These are phyloP conservation scores for Aspergillus udagawae DNA, from an alignment of 2,329 filamentous ascomycete genomes.

Conservation along the genomic window DNA sequence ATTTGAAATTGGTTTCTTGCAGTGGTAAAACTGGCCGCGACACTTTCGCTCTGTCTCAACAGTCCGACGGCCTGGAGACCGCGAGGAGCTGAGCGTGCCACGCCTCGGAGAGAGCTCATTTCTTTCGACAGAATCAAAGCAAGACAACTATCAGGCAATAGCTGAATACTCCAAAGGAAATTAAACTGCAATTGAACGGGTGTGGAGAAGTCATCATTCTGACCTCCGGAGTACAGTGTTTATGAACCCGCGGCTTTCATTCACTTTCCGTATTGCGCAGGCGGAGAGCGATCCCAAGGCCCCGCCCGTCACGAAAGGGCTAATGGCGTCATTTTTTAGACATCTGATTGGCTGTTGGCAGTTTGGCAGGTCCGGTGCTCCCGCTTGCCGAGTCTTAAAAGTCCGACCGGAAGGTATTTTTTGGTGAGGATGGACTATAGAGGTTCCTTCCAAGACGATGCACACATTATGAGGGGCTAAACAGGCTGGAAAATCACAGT, in stretches of 20 bases:
- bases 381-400: not conserved
- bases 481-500: not conserved
- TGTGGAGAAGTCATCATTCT: not conserved
- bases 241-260: not conserved
- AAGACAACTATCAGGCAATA: not conserved
- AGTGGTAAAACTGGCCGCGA: not conserved
- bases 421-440: not conserved
- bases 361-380: not conserved
- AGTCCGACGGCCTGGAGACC: constrained; percentile 5
- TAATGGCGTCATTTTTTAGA: constrained; percentile 11
- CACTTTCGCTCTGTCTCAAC: constrained; percentile 7
- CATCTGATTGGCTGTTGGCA: constrained; percentile 5
- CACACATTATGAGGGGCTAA: not conserved
- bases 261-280: not conserved
- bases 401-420: not conserved
- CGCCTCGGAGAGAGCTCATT: constrained; percentile 17
- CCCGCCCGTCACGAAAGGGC: not conserved
- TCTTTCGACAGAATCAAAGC: not conserved
- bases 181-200: not conserved
- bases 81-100: constrained; percentile 14
- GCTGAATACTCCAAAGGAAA: not conserved
- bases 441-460: not conserved
- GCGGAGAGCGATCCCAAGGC: not conserved
- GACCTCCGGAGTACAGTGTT: not conserved
- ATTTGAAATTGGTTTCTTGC: constrained; percentile 8